A percentile compares a stretch with the other conserved stretches of the same genome.
These are phyloP conservation scores for Tylopilus cervinicoccineus DNA, from an alignment of 768 basidiomycete species.

Conservation along the genomic window DNA sequence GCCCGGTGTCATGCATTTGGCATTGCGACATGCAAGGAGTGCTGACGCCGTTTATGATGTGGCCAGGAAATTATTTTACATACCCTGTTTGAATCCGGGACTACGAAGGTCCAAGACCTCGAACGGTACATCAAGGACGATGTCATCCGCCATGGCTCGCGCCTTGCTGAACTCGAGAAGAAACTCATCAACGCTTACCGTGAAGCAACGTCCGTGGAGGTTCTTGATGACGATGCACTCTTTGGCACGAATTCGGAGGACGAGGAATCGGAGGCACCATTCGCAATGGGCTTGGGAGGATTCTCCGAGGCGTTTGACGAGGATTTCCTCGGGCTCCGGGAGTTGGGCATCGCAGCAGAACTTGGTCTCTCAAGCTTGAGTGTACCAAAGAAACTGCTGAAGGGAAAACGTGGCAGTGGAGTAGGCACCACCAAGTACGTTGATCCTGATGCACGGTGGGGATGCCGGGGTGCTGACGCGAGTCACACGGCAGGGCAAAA, in stretches of 20 bases:
- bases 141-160: slow-evolving; percentile 73
- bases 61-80: slow-evolving; percentile 90
- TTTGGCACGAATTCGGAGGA: slow-evolving; percentile 48
- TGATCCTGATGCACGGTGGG: background rate
- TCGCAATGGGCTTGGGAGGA: slow-evolving; percentile 68
- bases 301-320: slow-evolving; percentile 87
- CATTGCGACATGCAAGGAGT: background rate
- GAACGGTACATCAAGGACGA: slow-evolving; percentile 90
- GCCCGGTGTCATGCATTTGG: background rate
- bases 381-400: slow-evolving; percentile 75
- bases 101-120: slow-evolving; percentile 69
- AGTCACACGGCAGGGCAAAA: slow-evolving; percentile 42
- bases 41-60: slow-evolving; percentile 4
- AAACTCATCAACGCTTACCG: slow-evolving; percentile 81
- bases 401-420: slow-evolving; percentile 49
- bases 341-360: slow-evolving; percentile 85
- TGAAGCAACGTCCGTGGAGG: slow-evolving; percentile 53
- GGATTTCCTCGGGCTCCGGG: slow-evolving; percentile 88
- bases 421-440: slow-evolving; percentile 49
- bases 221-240: slow-evolving; percentile 48
- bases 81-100: slow-evolving; percentile 86
- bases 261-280: slow-evolving; percentile 60
- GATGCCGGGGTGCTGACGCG: slow-evolving; percentile 1
- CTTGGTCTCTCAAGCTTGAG: slow-evolving; percentile 72
- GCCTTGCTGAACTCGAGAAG: slow-evolving; percentile 77